Percentiles rank a stretch among this genome's conserved stretches.
phyloP scores from a whole-genome alignment of 768 basidiomycete species.

The Mycena epipterygia region DNA sequence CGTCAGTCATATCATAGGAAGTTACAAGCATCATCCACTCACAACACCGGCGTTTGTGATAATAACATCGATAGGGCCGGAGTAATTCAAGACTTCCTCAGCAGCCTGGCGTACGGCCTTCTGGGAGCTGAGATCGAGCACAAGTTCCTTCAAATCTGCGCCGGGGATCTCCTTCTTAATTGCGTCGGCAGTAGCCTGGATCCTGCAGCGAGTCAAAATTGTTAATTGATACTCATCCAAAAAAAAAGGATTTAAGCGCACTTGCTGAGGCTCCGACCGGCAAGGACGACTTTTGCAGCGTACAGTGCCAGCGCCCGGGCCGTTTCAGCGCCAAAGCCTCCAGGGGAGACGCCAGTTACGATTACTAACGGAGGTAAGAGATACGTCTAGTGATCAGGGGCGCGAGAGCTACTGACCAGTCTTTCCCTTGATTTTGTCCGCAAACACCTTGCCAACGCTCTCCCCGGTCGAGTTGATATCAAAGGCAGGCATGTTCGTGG shows the following conservation, averaged over 20 bases:
- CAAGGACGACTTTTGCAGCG: conserved; percentile 15
- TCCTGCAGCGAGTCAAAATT: neutral
- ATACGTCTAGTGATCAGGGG: neutral
- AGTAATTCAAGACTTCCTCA: conserved; percentile 34
- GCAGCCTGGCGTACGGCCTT: conserved; percentile 32
- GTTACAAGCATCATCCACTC: neutral
- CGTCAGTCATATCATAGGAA: neutral
- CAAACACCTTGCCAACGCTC: conserved; percentile 22
- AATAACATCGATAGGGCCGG: conserved; percentile 37
- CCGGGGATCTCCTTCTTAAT: conserved; percentile 14
- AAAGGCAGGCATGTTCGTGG: conserved; percentile 6
- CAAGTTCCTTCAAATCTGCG: conserved; percentile 21
- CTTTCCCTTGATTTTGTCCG: conserved; percentile 22
- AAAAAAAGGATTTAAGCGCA: neutral
- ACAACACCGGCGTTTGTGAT: conserved; percentile 41
- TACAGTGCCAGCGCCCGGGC: conserved; percentile 11
- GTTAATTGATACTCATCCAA: neutral
- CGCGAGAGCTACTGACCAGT: conserved; percentile 1
- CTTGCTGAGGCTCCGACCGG: conserved; percentile 16
- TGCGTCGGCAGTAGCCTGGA: conserved; percentile 20
- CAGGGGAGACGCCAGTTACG: conserved; percentile 21
- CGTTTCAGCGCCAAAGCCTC: conserved; percentile 19
- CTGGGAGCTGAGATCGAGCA: conserved; percentile 35
- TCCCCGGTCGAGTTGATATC: conserved; percentile 21
- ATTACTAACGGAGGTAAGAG: neutral